Base-by-base conservation (phyloP, 2,329 filamentous ascomycete species). In the Clathrospora elynae region DNA sequence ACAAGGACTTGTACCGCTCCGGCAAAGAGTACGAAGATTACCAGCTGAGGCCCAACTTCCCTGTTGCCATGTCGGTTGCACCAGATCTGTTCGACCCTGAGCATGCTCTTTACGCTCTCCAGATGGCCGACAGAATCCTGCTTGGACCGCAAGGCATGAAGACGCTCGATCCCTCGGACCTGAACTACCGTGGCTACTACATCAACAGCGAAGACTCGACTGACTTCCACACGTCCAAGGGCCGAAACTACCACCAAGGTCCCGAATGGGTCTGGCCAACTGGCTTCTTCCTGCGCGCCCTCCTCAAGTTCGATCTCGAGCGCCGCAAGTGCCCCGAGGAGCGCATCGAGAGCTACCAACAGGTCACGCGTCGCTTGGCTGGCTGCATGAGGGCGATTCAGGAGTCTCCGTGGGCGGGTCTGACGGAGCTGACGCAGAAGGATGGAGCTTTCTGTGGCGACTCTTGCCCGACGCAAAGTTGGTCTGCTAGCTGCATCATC, bases 241-340 rank as follows among this genome's bases (percentile, higher is more conserved):
- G 93, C 35, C 81, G 93, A 42, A 99, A 97, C 72, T 99, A 99
- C 73, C 93, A 99, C 71, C 92, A 97, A 70, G 93, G 93, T 4
- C 95, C 93, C 0, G 93, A 99, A 70, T 99, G 93, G 93, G 75
- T 96, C 16, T 99, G 93, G 93, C 95, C 92, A 0, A 92, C 90
- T 1, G 93, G 93, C 4, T 99, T 90, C 76, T 99, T 96, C 78
- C 78, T 96, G 14, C 85, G 95, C 34, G 93, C 93, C 1, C 75
- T 99, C 53, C 79, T 99, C 51, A 88, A 90, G 69, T 97, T 97
- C 62, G 90, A 96, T 67, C 75, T 97, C 35, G 79, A 81, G 75
- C 79, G 90, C 19, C 80, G 89, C 34, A 78, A 79, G 50, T 82
- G 78, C 1, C 67, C 73, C 4, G 81, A 88, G 61, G 88, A 87